Base-by-base conservation (phyloP, 108 stramenopile species). In the Schizochytrium sp. region DNA sequence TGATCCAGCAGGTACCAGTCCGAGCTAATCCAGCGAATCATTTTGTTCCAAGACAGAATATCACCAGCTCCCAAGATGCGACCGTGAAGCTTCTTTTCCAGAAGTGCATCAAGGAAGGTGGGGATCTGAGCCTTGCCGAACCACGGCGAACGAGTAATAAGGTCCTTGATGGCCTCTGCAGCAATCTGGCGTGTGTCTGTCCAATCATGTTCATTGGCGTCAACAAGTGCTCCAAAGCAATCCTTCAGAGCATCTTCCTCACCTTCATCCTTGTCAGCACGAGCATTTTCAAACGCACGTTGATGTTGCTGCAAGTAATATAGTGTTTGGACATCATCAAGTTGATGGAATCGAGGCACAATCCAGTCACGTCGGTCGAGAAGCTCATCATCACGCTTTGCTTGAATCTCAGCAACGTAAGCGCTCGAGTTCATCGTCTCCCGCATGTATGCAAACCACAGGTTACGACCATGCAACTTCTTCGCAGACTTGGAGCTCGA, bases 381-480 rank as follows among this genome's bases (percentile, higher is more conserved):
- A 42, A 83, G 49, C 38, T 55, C 76, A n/a, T 83, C 53, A 53
- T 10, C 12, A n/a, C 76, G 53, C 53, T n/a, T 38, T 5, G 76
- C 76, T 0, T 53, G 76, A 8, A 55, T 40, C 47, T 83, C 76
- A 13, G 19, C 76, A 5, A 40, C 76, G 40, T 38, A 83, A 38
- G 76, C 76, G 1, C 8, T 47, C 15, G 76, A 55, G 76, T 49
- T 55, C 76, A 83, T 83, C 76, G 47, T 55, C 50, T 83, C 40
- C n/a, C 76, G 76, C 76, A 83, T 83, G 76, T 55, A 83, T 13
- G 50, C 15, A 28, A 83, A 83, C 76, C 76, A 83, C 17, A 83
- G 45, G 17, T 40, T 40, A 12, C 76, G 76, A 50, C 76, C 76
- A 8, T 83, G 47, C 15, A 83, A 53, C 12, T 83, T 83, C 28